phyloP scores from a whole-genome alignment of 1,284 basidiomycete species.

The Pseudozyma thailandica region DNA sequence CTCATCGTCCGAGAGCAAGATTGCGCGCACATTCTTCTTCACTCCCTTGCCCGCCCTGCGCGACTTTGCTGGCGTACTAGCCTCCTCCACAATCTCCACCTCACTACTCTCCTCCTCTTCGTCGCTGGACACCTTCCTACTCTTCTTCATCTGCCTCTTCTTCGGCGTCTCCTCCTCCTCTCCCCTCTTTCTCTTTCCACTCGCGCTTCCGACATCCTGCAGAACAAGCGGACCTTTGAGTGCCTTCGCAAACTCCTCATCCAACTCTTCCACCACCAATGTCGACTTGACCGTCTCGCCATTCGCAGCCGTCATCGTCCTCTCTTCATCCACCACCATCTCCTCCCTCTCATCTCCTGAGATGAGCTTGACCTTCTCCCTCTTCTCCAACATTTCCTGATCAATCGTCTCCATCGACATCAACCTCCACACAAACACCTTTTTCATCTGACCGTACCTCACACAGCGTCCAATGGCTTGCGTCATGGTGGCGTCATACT shows the following conservation, averaged over 20 bases:
- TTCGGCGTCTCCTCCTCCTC: slow-evolving; percentile 1
- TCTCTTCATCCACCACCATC: background rate
- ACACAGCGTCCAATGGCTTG: slow-evolving; percentile 55
- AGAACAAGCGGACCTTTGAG: slow-evolving; percentile 68
- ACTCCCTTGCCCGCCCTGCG: background rate
- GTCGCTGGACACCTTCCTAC: slow-evolving; percentile 8
- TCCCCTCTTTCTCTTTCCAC: slow-evolving; percentile 5
- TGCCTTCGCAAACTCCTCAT: slow-evolving; percentile 73
- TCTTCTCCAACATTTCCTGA: slow-evolving; percentile 46
- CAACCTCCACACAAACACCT: slow-evolving; percentile 53
- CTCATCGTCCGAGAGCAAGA: slow-evolving; percentile 14
- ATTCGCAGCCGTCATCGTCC: slow-evolving; percentile 6
- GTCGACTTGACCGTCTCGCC: slow-evolving; percentile 38
- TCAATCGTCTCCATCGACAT: slow-evolving; percentile 53
- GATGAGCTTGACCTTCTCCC: slow-evolving; percentile 27
- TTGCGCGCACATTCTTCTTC: background rate
- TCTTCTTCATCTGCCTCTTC: slow-evolving; percentile 22
- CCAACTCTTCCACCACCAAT: slow-evolving; percentile 67
- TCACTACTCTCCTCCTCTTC: slow-evolving; percentile 34
- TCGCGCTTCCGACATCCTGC: slow-evolving; percentile 34
- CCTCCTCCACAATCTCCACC: slow-evolving; percentile 7
- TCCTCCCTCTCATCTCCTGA: background rate
- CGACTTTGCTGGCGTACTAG: no score
- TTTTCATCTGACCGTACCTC: slow-evolving; percentile 52
- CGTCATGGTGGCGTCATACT: slow-evolving; percentile 56